Evolutionary conservation across 1,139 yeast genomes (phyloP).

Genomic region (Kodamaea arcana): DNA sequence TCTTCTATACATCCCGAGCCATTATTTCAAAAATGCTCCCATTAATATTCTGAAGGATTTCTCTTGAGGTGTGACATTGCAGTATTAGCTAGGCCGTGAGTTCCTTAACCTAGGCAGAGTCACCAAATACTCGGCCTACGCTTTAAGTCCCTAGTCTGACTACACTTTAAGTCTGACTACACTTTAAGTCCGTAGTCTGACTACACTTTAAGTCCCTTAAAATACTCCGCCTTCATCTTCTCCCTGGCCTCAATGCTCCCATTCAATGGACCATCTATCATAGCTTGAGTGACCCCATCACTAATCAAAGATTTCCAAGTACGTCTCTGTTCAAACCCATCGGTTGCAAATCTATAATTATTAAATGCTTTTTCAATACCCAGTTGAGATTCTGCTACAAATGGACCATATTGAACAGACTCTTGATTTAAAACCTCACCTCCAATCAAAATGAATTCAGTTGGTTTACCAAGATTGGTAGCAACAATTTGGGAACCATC

Average conservation of each 20-base stretch:
- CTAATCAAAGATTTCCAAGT: constrained; percentile 70
- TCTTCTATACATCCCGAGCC: too few species aligned
- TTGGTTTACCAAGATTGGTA: constrained; percentile 38
- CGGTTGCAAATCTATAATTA: constrained; percentile 63
- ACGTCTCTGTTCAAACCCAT: constrained; percentile 71
- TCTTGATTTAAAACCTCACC: constrained; percentile 76
- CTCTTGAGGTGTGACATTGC: too few species aligned
- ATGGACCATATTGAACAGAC: constrained; percentile 86
- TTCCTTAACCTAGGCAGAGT: too few species aligned
- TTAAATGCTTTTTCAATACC: constrained; percentile 58
- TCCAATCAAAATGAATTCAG: constrained; percentile 67
- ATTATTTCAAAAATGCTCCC: too few species aligned
- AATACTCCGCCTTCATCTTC: constrained; percentile 23
- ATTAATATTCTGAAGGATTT: too few species aligned
- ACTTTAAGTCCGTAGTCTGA: too few species aligned
- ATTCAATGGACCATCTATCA: constrained; percentile 38
- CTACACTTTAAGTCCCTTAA: constrained; percentile 8
- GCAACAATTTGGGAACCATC: constrained; percentile 52
- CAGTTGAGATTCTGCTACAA: constrained; percentile 34
- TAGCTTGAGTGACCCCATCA: constrained; percentile 49
- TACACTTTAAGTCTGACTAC: too few species aligned
- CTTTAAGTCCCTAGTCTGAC: too few species aligned
- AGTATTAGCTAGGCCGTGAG: too few species aligned
- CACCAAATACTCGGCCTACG: too few species aligned
- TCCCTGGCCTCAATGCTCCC: constrained; percentile 34